phyloP scores from a whole-genome alignment of 805 yeast species.

The Wickerhamiella qilinensis region DNA sequence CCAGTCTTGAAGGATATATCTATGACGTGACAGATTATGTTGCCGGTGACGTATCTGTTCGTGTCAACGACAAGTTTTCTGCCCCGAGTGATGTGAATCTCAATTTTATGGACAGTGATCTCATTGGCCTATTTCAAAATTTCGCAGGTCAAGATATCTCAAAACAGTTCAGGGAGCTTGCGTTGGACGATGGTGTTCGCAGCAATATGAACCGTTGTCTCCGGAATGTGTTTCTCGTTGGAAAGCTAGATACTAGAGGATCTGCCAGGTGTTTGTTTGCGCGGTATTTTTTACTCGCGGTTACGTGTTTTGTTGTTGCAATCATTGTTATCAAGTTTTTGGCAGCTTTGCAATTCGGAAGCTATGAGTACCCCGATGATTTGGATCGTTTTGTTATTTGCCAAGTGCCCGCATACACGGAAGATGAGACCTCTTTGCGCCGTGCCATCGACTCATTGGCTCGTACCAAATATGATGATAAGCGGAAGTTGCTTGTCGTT shows the following conservation, averaged over 20 bases:
- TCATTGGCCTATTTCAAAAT: constrained; percentile 21
- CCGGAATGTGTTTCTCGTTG: constrained; percentile 25
- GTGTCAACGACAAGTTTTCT: constrained; percentile 17
- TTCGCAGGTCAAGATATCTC: constrained; percentile 24
- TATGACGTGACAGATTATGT: constrained; percentile 25
- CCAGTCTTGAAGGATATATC: constrained; percentile 23
- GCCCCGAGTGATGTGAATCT: constrained; percentile 15
- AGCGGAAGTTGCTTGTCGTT: constrained; percentile 39
- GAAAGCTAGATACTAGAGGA: constrained; percentile 25
- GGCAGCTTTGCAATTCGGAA: constrained; percentile 27
- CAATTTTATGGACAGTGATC: constrained; percentile 19
- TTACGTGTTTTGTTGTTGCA: constrained; percentile 24
- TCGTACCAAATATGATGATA: constrained; percentile 40
- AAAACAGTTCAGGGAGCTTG: constrained; percentile 15
- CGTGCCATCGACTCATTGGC: constrained; percentile 45
- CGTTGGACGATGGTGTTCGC: constrained; percentile 13
- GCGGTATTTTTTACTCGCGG: constrained; percentile 26
- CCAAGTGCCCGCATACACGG: constrained; percentile 45
- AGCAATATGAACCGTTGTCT: constrained; percentile 22
- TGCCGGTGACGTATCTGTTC: constrained; percentile 20
- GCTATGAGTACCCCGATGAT: constrained; percentile 23
- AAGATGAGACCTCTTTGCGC: constrained; percentile 38
- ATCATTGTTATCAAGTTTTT: constrained; percentile 24
- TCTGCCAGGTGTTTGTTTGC: constrained; percentile 26
- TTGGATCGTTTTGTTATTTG: constrained; percentile 26